phyloP scores from a whole-genome alignment of 1,139 yeast species.

The Yamadazyma oceani region DNA sequence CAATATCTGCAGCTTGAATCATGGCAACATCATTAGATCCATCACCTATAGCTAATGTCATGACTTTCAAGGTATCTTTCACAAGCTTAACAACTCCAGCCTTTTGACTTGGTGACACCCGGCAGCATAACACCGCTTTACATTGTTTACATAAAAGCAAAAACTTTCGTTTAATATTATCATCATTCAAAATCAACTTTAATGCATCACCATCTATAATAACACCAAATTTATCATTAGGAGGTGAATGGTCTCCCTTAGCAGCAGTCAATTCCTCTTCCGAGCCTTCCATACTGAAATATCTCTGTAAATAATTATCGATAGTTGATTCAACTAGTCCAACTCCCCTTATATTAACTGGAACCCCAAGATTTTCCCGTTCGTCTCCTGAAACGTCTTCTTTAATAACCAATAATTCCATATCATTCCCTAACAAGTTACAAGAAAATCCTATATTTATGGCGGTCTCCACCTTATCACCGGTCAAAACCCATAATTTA shows the following conservation, averaged over 20 bases:
- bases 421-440: constrained; percentile 48
- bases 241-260: constrained; percentile 71
- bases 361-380: constrained; percentile 21
- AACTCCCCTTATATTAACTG: constrained; percentile 19
- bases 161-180: constrained; percentile 62
- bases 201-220: constrained; percentile 93
- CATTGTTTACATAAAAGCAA: constrained; percentile 88
- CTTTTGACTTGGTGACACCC: constrained; percentile 96
- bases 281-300: constrained; percentile 67
- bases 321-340: constrained; percentile 52
- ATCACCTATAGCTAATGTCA: constrained; percentile 92
- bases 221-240: constrained; percentile 75
- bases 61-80: constrained; percentile 71
- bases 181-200: constrained; percentile 63
- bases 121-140: constrained; percentile 91
- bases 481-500: constrained; percentile 52
- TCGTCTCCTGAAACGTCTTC: constrained; percentile 34
- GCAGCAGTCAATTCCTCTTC: constrained; percentile 60
- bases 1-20: constrained; percentile 99
- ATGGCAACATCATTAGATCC: constrained; percentile 98
- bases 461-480: constrained; percentile 54
- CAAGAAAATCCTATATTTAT: constrained; percentile 53
- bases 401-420: constrained; percentile 45
- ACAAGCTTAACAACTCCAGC: constrained; percentile 95
- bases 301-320: constrained; percentile 56